Conservation (phyloP, 192 early-diverging fungal genomes). For the Rhizoclosmatium globosum region DNA sequence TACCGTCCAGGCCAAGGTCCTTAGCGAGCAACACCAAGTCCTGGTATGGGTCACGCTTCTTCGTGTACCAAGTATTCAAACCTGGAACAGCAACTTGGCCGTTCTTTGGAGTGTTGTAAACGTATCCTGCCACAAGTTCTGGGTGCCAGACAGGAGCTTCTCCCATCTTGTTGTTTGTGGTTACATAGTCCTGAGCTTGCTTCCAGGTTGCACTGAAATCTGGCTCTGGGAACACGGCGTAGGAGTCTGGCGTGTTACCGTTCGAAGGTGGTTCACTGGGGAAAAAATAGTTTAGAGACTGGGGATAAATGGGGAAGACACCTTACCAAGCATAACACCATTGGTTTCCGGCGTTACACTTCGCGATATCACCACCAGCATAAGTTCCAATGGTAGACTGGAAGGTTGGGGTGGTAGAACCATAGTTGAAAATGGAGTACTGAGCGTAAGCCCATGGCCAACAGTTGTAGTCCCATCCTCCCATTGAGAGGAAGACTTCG, state of each 20-base stretch:
- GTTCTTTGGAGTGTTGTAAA: not conserved
- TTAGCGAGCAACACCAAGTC: constrained; percentile 14
- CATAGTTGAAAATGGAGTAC: constrained; percentile 22
- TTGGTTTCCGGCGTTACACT: constrained; percentile 25
- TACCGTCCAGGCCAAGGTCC: constrained; percentile 27
- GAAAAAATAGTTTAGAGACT: not conserved
- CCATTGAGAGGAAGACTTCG: constrained; percentile 33
- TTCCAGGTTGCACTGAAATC: constrained; percentile 27
- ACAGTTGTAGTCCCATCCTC: constrained; percentile 33
- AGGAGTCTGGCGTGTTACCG: constrained; percentile 24
- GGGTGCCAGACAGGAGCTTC: constrained; percentile 27
- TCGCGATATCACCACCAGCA: constrained; percentile 5
- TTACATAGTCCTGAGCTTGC: constrained; percentile 23
- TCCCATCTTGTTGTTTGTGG: constrained; percentile 14
- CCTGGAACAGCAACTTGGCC: constrained; percentile 13
- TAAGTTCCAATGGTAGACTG: constrained; percentile 24
- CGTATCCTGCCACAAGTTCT: not conserved
- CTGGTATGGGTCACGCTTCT: constrained; percentile 29
- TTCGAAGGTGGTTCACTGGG: constrained; percentile 18
- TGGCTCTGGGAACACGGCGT: constrained; percentile 29
- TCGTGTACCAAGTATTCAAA: not conserved
- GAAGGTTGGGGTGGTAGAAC: constrained; percentile 6
- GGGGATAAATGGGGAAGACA: not conserved
- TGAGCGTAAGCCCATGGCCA: constrained; percentile 11
- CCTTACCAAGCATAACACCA: constrained; percentile 17